These are phyloP conservation scores for Micractinium sp. DNA, from an alignment of 139 green algal species.

Conservation along the genomic window DNA sequence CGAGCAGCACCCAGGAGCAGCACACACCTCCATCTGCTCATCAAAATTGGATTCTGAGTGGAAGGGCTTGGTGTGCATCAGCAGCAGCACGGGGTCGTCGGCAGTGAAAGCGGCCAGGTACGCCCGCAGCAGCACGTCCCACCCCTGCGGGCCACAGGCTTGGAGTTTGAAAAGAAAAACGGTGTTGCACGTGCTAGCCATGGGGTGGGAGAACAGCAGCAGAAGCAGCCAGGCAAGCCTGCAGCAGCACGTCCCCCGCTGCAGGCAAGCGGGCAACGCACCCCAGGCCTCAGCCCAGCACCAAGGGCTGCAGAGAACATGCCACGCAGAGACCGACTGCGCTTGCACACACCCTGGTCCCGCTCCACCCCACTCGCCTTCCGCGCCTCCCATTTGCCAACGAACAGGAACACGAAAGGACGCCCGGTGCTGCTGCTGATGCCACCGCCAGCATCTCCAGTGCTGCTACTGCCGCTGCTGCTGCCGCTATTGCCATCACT, in stretches of 20 bases:
- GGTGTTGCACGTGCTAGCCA: too few species aligned
- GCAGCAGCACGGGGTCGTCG: conserved; percentile 49
- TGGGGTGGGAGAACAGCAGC: not conserved
- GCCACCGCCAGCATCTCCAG: not conserved
- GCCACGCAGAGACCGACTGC: too few species aligned
- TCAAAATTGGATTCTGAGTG: conserved; percentile 29
- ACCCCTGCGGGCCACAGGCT: conserved; percentile 21
- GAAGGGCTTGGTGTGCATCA: conserved; percentile 68
- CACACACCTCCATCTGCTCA: conserved; percentile 38
- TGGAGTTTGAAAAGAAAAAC: not conserved
- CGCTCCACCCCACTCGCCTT: conserved; percentile 42
- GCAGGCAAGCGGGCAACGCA: not conserved
- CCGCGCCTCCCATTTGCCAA: conserved; percentile 81
- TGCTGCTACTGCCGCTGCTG: not conserved
- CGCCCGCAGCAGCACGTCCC: conserved; percentile 67
- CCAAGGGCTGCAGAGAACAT: not conserved
- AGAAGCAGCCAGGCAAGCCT: conserved; percentile 61
- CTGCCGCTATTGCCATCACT: not conserved
- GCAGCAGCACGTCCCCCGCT: conserved; percentile 66
- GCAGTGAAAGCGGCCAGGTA: conserved; percentile 59
- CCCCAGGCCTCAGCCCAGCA: not conserved
- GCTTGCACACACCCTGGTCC: too few species aligned
- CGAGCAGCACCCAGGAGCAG: too few species aligned
- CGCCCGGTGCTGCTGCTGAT: not conserved
- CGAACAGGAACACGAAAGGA: conserved; percentile 64